These are phyloP conservation scores for Globisporangium paroecandrum DNA, from an alignment of 352 stramenopile species.

Conservation along the genomic window DNA sequence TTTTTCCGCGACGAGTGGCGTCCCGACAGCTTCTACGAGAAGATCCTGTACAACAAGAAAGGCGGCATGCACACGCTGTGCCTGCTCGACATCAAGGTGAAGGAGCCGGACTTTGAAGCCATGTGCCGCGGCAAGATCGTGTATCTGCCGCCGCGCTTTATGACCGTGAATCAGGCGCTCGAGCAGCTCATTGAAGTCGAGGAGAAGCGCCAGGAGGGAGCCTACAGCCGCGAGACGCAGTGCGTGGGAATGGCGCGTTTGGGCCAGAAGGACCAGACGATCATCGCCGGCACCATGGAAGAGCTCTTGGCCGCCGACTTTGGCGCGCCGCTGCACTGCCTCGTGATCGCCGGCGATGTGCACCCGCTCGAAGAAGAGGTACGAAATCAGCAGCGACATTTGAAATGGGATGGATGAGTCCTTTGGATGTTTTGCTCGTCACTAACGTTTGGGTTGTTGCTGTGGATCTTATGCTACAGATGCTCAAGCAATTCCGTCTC, in stretches of 20 bases:
- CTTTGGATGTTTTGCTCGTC: background rate
- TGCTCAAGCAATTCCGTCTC: constrained; percentile 62
- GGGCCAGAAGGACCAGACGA: constrained; percentile 90
- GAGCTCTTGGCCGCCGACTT: constrained; percentile 94
- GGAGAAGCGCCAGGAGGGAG: constrained; percentile 77
- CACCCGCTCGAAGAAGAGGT: constrained; percentile 97
- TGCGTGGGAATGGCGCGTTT: constrained; percentile 95
- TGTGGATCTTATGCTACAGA: constrained; percentile 22
- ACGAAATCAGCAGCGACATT: constrained; percentile 20
- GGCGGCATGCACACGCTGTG: constrained; percentile 98
- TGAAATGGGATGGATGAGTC: no score
- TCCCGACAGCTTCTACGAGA: constrained; percentile 97
- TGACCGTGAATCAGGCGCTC: constrained; percentile 95
- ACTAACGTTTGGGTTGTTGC: constrained; percentile 5
- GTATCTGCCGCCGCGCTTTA: constrained; percentile 96
- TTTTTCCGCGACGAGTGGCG: constrained; percentile 97
- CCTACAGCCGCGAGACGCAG: constrained; percentile 78
- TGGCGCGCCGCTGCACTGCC: constrained; percentile 94
- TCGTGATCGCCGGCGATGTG: constrained; percentile 95
- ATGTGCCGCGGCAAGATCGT: constrained; percentile 92
- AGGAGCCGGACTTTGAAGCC: constrained; percentile 98
- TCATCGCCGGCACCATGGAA: constrained; percentile 95
- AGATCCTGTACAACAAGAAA: constrained; percentile 95
- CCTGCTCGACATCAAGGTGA: constrained; percentile 99
- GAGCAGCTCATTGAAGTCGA: constrained; percentile 96